Evolutionary conservation across 2,329 filamentous ascomycete genomes (phyloP), one percentile per base, ranked within the genome.

Genomic region (Colletotrichum lupini): DNA sequence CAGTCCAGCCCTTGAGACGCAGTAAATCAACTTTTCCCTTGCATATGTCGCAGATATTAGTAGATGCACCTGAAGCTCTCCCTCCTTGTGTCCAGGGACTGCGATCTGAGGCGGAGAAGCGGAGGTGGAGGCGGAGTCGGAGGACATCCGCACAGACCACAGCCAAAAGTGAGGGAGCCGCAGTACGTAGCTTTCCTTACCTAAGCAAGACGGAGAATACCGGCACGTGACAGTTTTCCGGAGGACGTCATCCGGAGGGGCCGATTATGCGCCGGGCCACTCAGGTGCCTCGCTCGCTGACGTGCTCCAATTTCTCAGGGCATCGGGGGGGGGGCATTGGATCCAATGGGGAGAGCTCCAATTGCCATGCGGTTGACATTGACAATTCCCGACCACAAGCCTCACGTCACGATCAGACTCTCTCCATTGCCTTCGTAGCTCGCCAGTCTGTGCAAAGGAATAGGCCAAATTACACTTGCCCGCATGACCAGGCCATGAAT

Each of bases 401-500:
- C 28, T 57, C 56, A 14, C 22, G 16, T 61, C 61, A 62, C 60
- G 67, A 66, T 71, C 71, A 71, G 71, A 73, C 67, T 65, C n/a
- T 6, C n/a, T 3, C 19, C 42, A 49, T 49, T 49, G 19, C 42
- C 16, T 37, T 37, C 5, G 66, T 66, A 53, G 60, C 59, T 63
- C 30, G 53, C 67, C 67, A 61, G 70, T 70, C 70, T 70, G 71
- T 71, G 71, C 70, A 32, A 60, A 49, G 37, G 59, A 22, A 22
- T 49, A n/a, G 42, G 35, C 49, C 9, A 57, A 57, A 3, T 42
- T 57, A 49, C 19, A 42, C 14, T 59, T 66, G 55, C 7, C 71
- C 71, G 57, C 70, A 73, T 73, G 70, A 73, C 67, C 52, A 52
- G 67, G 16, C 22, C 49, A 73, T 57, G 60, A 65, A 24, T 66